Evolutionary conservation across 2,329 filamentous ascomycete genomes (phyloP).

Genomic region (Colletotrichum abscissum): DNA sequence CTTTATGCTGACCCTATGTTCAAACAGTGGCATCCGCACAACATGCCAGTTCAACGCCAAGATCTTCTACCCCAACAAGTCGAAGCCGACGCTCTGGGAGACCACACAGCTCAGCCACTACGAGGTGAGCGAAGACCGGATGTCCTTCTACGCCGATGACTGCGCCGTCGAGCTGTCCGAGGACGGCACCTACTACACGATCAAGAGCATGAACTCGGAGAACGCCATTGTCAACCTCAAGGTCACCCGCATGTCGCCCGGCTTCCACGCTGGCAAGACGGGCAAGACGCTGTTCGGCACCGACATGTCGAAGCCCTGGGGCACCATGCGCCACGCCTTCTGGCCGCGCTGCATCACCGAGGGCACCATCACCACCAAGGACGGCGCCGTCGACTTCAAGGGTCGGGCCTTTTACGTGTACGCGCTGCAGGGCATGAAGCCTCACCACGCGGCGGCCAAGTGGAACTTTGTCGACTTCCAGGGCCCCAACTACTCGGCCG

Average conservation of each 20-base stretch:
- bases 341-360: slow-evolving; percentile 89
- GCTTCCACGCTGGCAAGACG: slow-evolving; percentile 86
- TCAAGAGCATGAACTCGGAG: slow-evolving; percentile 90
- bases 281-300: slow-evolving; percentile 89
- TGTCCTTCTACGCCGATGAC: slow-evolving; percentile 86
- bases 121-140: slow-evolving; percentile 86
- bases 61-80: slow-evolving; percentile 81
- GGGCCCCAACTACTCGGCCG: slow-evolving; percentile 83
- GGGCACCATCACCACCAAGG: slow-evolving; percentile 85
- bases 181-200: slow-evolving; percentile 83
- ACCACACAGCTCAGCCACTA: slow-evolving; percentile 82
- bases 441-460: slow-evolving; percentile 89
- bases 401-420: slow-evolving; percentile 84
- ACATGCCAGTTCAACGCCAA: slow-evolving; percentile 96
- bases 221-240: slow-evolving; percentile 87
- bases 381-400: slow-evolving; percentile 83
- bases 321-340: slow-evolving; percentile 90
- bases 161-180: slow-evolving; percentile 87
- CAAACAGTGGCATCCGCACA: slow-evolving; percentile 81
- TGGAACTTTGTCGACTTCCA: slow-evolving; percentile 98
- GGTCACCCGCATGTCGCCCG: slow-evolving; percentile 79
- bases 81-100: slow-evolving; percentile 84
- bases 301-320: slow-evolving; percentile 88
- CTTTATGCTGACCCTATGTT: slow-evolving; percentile 38
- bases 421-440: slow-evolving; percentile 98